Evolutionary conservation across 2,329 filamentous ascomycete species (phyloP).

Genomic region (Diaporthe velutina): DNA sequence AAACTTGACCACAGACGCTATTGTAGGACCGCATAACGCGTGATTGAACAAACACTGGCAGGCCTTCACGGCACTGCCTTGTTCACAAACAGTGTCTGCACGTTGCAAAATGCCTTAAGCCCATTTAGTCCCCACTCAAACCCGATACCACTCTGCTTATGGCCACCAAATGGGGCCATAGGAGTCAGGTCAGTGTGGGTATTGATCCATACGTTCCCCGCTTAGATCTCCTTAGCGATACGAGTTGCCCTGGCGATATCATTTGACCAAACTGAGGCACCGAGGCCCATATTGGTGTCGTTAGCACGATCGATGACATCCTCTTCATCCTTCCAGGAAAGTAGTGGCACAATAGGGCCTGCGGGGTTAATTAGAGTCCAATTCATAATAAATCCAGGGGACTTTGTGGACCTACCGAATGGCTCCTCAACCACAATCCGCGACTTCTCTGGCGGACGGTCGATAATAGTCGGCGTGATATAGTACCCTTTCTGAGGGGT

Average conservation of each 20-base stretch:
- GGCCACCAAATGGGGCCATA: conserved; percentile 42
- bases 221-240: conserved; percentile 61
- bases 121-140: conserved; percentile 5
- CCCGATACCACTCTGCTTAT: conserved; percentile 26
- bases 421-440: conserved; percentile 69
- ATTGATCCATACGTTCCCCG: conserved; percentile 65
- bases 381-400: too few relatives aligned
- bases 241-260: conserved; percentile 60
- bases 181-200: conserved; percentile 34
- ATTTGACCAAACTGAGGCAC: conserved; percentile 65
- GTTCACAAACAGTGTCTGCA: neutral
- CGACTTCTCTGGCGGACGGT: conserved; percentile 69
- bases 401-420: conserved; percentile 55
- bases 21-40: neutral
- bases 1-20: neutral
- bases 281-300: conserved; percentile 62
- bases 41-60: neutral
- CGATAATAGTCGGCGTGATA: conserved; percentile 69
- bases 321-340: conserved; percentile 58
- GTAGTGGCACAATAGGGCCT: conserved; percentile 56
- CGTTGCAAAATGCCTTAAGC: conserved; percentile 7
- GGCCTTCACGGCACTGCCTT: neutral
- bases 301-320: conserved; percentile 63
- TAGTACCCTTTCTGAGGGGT: conserved; percentile 61
- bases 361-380: neutral